phyloP scores from a whole-genome alignment of 495 filamentous ascomycete genomes.

The Talaromyces nanjingensis region DNA sequence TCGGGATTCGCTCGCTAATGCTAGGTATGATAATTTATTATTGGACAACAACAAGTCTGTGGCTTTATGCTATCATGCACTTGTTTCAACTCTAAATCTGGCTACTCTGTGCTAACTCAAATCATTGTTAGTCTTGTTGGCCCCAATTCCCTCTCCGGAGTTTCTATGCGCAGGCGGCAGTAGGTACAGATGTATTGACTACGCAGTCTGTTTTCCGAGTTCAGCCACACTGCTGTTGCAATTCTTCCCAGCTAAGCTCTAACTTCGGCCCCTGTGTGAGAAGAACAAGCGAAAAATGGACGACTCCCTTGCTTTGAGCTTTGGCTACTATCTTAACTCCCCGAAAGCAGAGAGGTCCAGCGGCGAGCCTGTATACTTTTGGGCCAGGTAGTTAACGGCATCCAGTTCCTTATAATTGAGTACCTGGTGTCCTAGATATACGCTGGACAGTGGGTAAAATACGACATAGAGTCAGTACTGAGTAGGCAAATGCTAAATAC shows the following conservation, averaged over 20 bases:
- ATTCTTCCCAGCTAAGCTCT: no score
- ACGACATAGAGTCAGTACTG: background rate
- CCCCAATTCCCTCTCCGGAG: background rate
- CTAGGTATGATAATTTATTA: background rate
- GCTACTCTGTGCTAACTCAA: background rate
- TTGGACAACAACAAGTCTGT: background rate
- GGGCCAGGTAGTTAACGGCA: background rate
- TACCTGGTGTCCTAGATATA: background rate
- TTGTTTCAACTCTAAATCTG: background rate
- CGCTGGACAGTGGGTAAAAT: background rate
- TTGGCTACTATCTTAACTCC: background rate
- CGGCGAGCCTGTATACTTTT: background rate
- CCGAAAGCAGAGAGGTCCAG: background rate
- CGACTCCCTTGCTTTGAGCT: background rate
- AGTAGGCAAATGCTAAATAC: no score
- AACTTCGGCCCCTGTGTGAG: background rate
- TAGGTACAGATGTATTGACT: background rate
- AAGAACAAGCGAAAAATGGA: background rate
- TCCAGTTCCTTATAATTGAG: background rate
- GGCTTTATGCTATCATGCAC: background rate
- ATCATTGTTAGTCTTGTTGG: background rate
- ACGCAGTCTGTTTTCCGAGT: background rate
- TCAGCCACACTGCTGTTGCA: no score
- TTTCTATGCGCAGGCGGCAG: background rate
- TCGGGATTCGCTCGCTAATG: background rate